Evolutionary conservation across 768 basidiomycete genomes (phyloP), one percentile per base, ranked within the genome.

Genomic region (Rhodotorula paludigena): DNA sequence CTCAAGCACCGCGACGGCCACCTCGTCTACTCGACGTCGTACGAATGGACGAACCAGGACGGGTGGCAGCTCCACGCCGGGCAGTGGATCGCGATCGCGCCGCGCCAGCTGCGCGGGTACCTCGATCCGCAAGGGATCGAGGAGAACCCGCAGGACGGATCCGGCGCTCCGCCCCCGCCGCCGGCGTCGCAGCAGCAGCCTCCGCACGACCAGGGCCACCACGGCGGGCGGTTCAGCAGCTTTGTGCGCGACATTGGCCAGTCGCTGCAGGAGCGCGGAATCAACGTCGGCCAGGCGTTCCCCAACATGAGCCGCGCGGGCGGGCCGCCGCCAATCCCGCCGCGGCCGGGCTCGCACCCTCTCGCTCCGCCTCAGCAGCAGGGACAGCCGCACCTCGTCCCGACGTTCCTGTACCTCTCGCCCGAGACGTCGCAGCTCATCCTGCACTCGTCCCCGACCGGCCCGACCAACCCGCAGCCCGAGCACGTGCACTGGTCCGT

Each of bases 351-450:
- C 39, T 56, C 69, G 25, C 4, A 57, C 21, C 47, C 39, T 5
- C 21, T 3, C 4, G 32, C 55, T 14, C 52, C 53, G 2, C 23
- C 39, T n/a, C 55, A 25, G 5, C 14, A n/a, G n/a, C n/a, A n/a
- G n/a, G n/a, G n/a, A n/a, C n/a, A n/a, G n/a, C n/a, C 32, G n/a
- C 25, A 64, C n/a, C 36, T 41, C 51, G 28, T 12, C 16, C 58
- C 70, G 21, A 64, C 66, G 21, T 75, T 59, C 64, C 68, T 75
- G 21, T 74, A 57, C 63, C 66, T 76, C 45, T 63, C 66, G 18
- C 70, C 68, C n/a, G 25, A 38, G n/a, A 73, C 73, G 28, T 60
- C 59, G 28, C 72, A 75, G 55, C 69, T 75, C 33, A 53, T 74
- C 53, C 64, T 76, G 25, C 75, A 76, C 55, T 69, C 73, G 10